Percentiles rank a stretch among this genome's conserved stretches.
Conservation (phyloP, 176 grass and related monocot species). For the Carex littledalei region DNA sequence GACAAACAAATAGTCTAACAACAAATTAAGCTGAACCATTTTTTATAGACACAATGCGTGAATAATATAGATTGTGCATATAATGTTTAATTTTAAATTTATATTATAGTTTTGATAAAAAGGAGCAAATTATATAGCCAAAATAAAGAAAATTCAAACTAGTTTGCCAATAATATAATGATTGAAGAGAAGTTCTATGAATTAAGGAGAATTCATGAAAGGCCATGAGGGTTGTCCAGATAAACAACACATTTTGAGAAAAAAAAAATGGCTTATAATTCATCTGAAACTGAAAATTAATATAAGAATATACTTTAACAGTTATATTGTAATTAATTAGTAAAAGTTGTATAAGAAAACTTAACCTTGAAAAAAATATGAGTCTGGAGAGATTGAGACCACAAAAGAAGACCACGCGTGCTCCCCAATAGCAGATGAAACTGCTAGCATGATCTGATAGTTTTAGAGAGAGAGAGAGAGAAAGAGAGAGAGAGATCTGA, state of each 20-base stretch:
- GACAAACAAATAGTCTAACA: no score
- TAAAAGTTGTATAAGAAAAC: background rate
- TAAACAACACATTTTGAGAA: background rate
- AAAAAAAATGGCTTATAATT: background rate
- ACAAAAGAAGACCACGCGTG: no score
- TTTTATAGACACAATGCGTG: no score
- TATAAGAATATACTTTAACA: background rate
- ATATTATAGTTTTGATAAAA: background rate
- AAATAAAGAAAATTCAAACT: background rate
- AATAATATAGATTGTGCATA: no score
- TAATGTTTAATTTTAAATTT: no score
- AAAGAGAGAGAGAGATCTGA: background rate
- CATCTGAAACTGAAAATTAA: background rate
- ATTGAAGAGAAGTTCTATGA: background rate
- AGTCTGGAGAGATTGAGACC: conserved; percentile 14
- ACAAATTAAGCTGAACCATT: no score
- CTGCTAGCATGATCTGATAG: conserved; percentile 75
- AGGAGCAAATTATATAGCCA: background rate
- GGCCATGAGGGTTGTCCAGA: background rate
- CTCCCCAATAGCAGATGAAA: conserved; percentile 63
- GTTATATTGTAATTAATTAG: background rate
- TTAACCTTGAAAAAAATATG: background rate
- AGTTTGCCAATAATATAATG: background rate
- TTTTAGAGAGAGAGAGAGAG: background rate
- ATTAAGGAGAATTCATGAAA: background rate